Conservation (phyloP, 1,139 yeast species). For the Debaryomyces sp. region DNA sequence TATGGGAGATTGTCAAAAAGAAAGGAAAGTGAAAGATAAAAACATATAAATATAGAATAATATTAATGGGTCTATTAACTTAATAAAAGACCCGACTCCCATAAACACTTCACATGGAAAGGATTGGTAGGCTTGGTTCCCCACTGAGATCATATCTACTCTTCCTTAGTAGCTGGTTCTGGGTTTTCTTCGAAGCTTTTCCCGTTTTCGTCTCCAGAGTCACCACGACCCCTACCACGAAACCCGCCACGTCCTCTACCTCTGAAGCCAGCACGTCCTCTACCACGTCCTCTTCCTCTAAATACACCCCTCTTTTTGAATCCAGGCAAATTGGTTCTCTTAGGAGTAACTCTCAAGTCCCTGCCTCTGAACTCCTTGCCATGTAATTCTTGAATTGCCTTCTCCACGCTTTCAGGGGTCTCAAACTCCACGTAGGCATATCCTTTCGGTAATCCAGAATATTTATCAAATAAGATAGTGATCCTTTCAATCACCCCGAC, state of each 20-base stretch:
- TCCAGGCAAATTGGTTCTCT: constrained; percentile 46
- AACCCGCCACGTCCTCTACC: constrained; percentile 27
- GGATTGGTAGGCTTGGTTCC: background rate
- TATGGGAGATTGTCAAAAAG: background rate
- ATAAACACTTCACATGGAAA: background rate
- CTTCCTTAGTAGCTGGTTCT: constrained; percentile 12
- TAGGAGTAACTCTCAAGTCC: constrained; percentile 38
- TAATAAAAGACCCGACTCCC: background rate
- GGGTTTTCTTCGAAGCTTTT: constrained; percentile 10
- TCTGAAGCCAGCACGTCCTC: constrained; percentile 21
- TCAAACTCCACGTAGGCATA: constrained; percentile 48
- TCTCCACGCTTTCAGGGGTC: constrained; percentile 27
- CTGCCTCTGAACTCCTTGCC: constrained; percentile 40
- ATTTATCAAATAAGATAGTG: constrained; percentile 42
- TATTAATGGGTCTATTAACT: background rate
- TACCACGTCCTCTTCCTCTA: constrained; percentile 25
- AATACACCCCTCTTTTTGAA: constrained; percentile 26
- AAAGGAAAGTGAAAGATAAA: background rate
- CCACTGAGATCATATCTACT: background rate
- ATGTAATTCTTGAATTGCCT: constrained; percentile 39
- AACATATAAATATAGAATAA: background rate
- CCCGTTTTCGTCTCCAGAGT: constrained; percentile 11
- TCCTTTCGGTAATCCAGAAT: constrained; percentile 47
- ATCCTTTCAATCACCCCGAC: constrained; percentile 42
- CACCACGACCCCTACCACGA: constrained; percentile 20